Percentiles rank a stretch among this genome's conserved stretches.
phyloP scores from a whole-genome alignment of 306 rosid genomes.

The Luffa aegyptiaca region DNA sequence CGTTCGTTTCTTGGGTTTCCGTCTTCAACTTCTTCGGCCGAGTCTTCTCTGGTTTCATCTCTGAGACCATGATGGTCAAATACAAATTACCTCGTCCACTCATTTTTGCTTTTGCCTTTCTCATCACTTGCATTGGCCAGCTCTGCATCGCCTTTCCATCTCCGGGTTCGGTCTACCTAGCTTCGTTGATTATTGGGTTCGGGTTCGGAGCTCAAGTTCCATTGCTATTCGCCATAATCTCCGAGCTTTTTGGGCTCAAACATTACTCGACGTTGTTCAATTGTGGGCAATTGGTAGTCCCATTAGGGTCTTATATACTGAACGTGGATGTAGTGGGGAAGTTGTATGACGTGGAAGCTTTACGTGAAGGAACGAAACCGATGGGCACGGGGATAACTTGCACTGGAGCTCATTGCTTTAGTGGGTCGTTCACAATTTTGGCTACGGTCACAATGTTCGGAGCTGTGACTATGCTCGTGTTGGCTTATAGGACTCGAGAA shows the following conservation, averaged over 20 bases:
- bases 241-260: background rate
- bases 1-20: background rate
- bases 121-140: background rate
- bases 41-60: background rate
- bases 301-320: background rate
- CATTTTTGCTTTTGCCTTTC: background rate
- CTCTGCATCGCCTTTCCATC: background rate
- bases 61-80: background rate
- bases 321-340: background rate
- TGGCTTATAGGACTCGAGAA: conserved; percentile 14
- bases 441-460: background rate
- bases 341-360: conserved; percentile 11
- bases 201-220: conserved; percentile 13
- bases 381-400: background rate
- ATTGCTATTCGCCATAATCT: background rate
- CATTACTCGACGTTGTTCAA: background rate
- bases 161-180: background rate
- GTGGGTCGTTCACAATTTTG: background rate
- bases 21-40: background rate
- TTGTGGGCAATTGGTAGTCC: background rate
- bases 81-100: background rate
- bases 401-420: background rate
- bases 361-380: background rate
- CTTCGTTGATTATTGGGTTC: conserved; percentile 4
- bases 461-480: background rate